Percentiles rank a stretch among this genome's conserved stretches.
phyloP scores from a whole-genome alignment of 768 basidiomycete genomes.

The Cyclocybe cylindracea region DNA sequence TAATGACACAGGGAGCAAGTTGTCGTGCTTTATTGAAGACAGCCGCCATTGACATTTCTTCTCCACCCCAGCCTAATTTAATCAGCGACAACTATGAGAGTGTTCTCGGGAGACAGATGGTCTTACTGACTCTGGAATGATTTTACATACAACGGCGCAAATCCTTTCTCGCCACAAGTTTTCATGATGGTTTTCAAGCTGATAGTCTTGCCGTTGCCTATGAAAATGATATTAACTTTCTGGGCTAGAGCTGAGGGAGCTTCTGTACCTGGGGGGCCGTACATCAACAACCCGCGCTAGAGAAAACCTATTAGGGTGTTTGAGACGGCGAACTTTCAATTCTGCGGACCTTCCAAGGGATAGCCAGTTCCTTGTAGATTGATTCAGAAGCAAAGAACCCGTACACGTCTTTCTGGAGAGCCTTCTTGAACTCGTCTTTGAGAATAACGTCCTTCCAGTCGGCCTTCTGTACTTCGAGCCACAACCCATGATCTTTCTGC shows the following conservation, averaged over 20 bases:
- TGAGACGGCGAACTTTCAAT: background rate
- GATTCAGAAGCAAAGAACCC: conserved; percentile 80
- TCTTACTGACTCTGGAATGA: conserved; percentile 63
- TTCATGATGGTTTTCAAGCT: conserved; percentile 84
- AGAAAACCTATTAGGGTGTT: background rate
- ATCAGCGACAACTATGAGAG: background rate
- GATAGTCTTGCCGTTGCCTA: conserved; percentile 85
- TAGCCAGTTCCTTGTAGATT: conserved; percentile 71
- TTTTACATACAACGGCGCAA: conserved; percentile 78
- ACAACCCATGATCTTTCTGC: conserved; percentile 62
- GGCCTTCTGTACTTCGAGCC: conserved; percentile 61
- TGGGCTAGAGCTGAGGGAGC: background rate
- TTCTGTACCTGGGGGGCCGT: conserved; percentile 71
- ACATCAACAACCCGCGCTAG: conserved; percentile 80
- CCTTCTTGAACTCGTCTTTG: conserved; percentile 65
- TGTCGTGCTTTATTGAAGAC: conserved; percentile 78
- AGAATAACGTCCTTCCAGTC: conserved; percentile 78
- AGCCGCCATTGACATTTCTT: conserved; percentile 64
- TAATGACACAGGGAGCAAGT: conserved; percentile 64
- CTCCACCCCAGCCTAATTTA: conserved; percentile 55
- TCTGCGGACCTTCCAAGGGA: conserved; percentile 76
- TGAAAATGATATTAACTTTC: background rate
- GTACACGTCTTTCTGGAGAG: conserved; percentile 70
- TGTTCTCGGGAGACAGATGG: background rate
- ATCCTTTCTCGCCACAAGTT: conserved; percentile 59